Base-by-base conservation (phyloP, 2,329 filamentous ascomycete genomes). In the Macrophomina tecta region DNA sequence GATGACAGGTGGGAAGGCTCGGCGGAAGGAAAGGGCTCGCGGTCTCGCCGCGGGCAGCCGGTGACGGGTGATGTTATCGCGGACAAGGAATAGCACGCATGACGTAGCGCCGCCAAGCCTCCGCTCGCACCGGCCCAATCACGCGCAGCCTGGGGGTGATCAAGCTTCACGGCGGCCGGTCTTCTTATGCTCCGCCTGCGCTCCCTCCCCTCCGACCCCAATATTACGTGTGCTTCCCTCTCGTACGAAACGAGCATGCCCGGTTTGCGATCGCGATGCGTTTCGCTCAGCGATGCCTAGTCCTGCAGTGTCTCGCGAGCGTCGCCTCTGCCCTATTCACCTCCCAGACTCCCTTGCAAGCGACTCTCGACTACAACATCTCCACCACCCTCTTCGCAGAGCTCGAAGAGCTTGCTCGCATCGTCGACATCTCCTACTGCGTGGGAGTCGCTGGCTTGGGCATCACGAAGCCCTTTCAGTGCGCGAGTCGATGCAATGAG, bases 361-460 rank as follows among this genome's bases (percentile, higher is more conserved):
- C 65, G 23, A 63, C 68, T 70, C 75, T 74, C 69, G 73, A 73
- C 69, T 77, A 73, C 69, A 72, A 76, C 38, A 76, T 95, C 66
- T 89, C 91, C 4, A 74, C 80, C 34, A 74, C 82, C 30, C 85
- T 97, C 69, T 98, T 97, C 80, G 82, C 86, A 67, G 89, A 92
- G 18, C 88, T 99, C 14, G 93, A 97, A 79, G 91, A 97, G 73
- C 84, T 94, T 65, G 88, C 94, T n/a, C 90, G 94, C 64, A 86
- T 98, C 32, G 94, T 97, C 69, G 95, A 99, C 77, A 95, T 98
- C 68, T 84, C 93, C 56, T 98, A 98, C 80, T 99, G 95, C 78
- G 91, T 98, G 67, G 93, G 94, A 69, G 89, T 86, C 5, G 90
- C 91, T 0, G 94, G 93, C 11, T 86, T 97, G 65, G 95, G 94